Percentiles rank a stretch among this genome's conserved stretches.
phyloP scores from a whole-genome alignment of 2,329 filamentous ascomycete species.

The Colletotrichum camelliae region DNA sequence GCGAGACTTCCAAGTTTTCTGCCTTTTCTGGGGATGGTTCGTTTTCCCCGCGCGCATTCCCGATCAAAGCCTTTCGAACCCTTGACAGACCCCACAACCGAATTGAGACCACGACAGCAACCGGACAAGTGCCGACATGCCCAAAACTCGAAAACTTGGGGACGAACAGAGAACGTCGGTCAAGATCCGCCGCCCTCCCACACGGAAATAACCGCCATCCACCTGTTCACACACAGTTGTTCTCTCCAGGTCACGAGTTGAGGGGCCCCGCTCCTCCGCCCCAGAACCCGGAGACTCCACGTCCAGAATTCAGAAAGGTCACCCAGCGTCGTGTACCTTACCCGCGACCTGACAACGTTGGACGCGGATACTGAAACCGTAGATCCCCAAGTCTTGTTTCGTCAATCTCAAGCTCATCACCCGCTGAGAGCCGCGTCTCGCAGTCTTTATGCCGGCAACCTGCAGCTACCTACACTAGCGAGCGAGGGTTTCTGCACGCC shows the following conservation, averaged over 20 bases:
- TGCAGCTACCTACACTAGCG: not conserved
- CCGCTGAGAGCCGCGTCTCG: conserved; percentile 9
- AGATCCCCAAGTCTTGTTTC: not conserved
- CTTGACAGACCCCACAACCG: not conserved
- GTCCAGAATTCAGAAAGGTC: not conserved
- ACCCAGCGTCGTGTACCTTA: not conserved
- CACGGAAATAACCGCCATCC: not conserved
- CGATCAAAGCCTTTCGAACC: not conserved
- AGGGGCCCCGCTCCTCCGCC: not conserved
- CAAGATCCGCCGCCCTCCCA: not conserved
- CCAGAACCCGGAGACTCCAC: not conserved
- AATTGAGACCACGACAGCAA: not conserved
- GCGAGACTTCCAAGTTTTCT: not conserved
- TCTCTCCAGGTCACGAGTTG: not conserved
- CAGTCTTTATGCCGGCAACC: not conserved
- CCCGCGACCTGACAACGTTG: not conserved
- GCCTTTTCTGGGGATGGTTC: not conserved
- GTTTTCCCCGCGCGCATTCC: not conserved
- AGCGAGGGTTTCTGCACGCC: not conserved
- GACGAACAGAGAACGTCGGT: not conserved
- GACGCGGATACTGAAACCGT: not conserved
- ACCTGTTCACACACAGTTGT: too few species aligned
- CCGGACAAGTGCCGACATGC: not conserved
- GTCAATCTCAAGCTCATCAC: not conserved
- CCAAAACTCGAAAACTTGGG: not conserved